Conservation (phyloP, 805 yeast genomes). For the Sugiyamaella valdiviana region DNA sequence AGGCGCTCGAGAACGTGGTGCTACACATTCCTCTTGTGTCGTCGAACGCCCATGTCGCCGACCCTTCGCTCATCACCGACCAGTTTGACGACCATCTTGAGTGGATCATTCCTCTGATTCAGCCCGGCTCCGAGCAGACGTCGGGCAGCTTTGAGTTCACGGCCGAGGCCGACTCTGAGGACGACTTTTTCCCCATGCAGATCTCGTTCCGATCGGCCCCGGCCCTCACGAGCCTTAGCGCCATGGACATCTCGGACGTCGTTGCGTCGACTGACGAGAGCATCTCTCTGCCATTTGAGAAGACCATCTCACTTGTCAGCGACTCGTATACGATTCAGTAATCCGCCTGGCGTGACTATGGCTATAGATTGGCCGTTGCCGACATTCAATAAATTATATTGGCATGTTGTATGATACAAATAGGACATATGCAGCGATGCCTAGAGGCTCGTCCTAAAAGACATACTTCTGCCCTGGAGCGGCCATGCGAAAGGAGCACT, state of each 20-base stretch:
- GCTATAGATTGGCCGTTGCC: not conserved
- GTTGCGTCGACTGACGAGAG: constrained; percentile 43
- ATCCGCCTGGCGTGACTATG: not conserved
- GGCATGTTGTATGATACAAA: not conserved
- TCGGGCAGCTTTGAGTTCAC: constrained; percentile 76
- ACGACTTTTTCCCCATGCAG: constrained; percentile 81
- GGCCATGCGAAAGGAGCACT: constrained; percentile 13
- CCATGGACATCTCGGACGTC: constrained; percentile 57
- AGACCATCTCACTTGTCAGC: constrained; percentile 34
- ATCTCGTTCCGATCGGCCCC: constrained; percentile 49
- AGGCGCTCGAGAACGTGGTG: constrained; percentile 46
- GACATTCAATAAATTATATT: not conserved
- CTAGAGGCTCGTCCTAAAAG: too few species aligned
- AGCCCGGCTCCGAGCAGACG: constrained; percentile 41
- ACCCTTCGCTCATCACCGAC: constrained; percentile 37
- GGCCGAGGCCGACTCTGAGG: constrained; percentile 71
- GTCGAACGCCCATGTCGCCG: constrained; percentile 43
- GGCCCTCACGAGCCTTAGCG: constrained; percentile 48
- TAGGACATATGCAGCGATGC: too few species aligned
- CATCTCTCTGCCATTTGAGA: constrained; percentile 63
- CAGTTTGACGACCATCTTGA: constrained; percentile 64
- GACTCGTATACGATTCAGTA: constrained; percentile 35
- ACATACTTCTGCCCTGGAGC: constrained; percentile 4
- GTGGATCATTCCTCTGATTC: constrained; percentile 54
- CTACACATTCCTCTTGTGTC: constrained; percentile 64